Evolutionary conservation across 441 rosid genomes (phyloP).

Genomic region (Populus hybrid): DNA sequence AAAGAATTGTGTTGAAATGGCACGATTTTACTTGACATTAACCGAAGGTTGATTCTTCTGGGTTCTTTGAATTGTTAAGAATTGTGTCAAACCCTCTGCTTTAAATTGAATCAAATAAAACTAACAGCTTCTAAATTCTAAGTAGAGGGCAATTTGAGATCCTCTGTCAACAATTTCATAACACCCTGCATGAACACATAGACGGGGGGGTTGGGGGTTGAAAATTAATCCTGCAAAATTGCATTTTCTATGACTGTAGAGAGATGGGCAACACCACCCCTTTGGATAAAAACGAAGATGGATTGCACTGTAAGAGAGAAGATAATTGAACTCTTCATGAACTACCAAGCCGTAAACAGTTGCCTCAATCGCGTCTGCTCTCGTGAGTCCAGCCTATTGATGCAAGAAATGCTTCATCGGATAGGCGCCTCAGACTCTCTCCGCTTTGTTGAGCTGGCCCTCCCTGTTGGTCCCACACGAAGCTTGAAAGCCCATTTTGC

Average conservation of each 20-base stretch:
- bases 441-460: constrained; percentile 23
- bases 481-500: constrained; percentile 27
- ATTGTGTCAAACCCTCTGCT: too few relatives aligned
- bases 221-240: background rate
- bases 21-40: too few relatives aligned
- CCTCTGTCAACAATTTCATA: too few relatives aligned
- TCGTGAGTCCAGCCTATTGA: constrained; percentile 34
- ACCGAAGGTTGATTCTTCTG: too few relatives aligned
- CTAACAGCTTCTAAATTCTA: too few relatives aligned
- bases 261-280: constrained; percentile 6
- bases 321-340: constrained; percentile 11
- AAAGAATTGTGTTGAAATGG: too few relatives aligned
- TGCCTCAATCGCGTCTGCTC: constrained; percentile 18
- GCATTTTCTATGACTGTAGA: background rate
- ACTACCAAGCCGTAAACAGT: constrained; percentile 4
- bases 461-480: constrained; percentile 30
- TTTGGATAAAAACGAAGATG: background rate
- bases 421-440: constrained; percentile 28
- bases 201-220: too few relatives aligned
- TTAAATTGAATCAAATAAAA: too few relatives aligned
- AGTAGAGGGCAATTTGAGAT: too few relatives aligned
- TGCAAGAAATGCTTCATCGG: constrained; percentile 40
- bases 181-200: too few relatives aligned
- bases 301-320: background rate
- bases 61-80: too few relatives aligned